Conservation (phyloP, 495 filamentous ascomycete genomes). For the Penicillium verhagenii region DNA sequence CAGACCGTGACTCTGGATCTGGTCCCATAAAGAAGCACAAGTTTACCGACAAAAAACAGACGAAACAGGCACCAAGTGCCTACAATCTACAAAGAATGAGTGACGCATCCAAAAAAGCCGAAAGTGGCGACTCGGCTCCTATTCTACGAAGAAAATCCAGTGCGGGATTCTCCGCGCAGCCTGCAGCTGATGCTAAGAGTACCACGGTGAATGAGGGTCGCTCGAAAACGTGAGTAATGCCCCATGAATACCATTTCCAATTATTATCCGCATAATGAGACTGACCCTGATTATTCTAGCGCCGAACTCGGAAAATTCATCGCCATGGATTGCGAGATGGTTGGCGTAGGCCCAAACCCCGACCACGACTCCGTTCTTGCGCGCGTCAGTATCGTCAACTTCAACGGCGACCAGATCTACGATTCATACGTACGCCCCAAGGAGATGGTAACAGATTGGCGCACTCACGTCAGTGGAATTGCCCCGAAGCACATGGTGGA, state of each 20-base stretch:
- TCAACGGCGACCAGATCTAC: constrained; percentile 84
- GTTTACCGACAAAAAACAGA: constrained; percentile 25
- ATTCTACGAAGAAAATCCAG: constrained; percentile 30
- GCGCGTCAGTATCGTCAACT: constrained; percentile 85
- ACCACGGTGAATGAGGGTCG: constrained; percentile 53
- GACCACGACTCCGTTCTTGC: constrained; percentile 72
- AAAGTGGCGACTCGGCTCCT: constrained; percentile 14
- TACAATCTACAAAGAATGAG: constrained; percentile 38
- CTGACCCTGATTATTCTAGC: constrained; percentile 23
- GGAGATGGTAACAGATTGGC: constrained; percentile 80
- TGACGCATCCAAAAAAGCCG: constrained; percentile 14
- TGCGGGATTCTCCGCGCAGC: constrained; percentile 10
- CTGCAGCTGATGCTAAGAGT: constrained; percentile 17
- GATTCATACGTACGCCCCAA: constrained; percentile 84
- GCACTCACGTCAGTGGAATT: constrained; percentile 82
- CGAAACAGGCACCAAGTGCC: constrained; percentile 14
- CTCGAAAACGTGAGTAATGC: constrained; percentile 43
- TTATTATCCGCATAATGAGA: neutral
- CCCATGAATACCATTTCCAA: neutral
- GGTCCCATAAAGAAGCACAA: constrained; percentile 40
- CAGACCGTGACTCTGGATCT: constrained; percentile 35
- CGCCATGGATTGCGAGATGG: constrained; percentile 97
- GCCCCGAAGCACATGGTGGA: constrained; percentile 63
- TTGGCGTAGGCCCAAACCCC: constrained; percentile 73
- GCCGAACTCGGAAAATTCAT: constrained; percentile 78